phyloP scores from a whole-genome alignment of 192 early-diverging fungal genomes.

The Kickxella alabastrina region DNA sequence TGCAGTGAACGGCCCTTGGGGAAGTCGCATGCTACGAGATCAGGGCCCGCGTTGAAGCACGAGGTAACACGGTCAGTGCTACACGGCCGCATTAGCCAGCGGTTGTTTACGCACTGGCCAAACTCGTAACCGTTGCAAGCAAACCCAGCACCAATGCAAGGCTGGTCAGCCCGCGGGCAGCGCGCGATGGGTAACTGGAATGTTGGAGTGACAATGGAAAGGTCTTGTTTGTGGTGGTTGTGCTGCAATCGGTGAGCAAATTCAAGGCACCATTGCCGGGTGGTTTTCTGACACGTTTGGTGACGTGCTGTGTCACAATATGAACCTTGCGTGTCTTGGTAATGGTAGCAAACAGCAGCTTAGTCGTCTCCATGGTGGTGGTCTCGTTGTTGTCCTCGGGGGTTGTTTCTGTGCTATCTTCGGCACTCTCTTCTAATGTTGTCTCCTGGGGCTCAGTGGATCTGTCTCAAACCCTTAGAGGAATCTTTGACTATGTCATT shows the following conservation, averaged over 20 bases:
- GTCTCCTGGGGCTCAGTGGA: too few relatives aligned
- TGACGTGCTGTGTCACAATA: conserved; percentile 26
- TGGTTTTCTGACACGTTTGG: conserved; percentile 11
- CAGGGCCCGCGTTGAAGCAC: conserved; percentile 42
- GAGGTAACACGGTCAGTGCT: conserved; percentile 41
- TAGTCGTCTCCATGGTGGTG: conserved; percentile 36
- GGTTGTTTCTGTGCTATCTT: not conserved
- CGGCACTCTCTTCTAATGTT: too few relatives aligned
- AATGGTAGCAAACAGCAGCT: conserved; percentile 22
- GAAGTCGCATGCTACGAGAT: conserved; percentile 45
- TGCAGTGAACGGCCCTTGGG: conserved; percentile 47
- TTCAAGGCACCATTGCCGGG: not conserved
- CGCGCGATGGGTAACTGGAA: conserved; percentile 40
- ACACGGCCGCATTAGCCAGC: conserved; percentile 50
- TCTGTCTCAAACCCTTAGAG: too few relatives aligned
- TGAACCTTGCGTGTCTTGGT: conserved; percentile 36
- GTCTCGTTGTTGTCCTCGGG: conserved; percentile 27
- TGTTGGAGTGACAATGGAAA: conserved; percentile 43
- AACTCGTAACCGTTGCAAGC: conserved; percentile 51
- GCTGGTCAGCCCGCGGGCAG: conserved; percentile 38
- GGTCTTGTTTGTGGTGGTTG: conserved; percentile 26
- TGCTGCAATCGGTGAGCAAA: conserved; percentile 1
- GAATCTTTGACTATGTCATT: too few relatives aligned
- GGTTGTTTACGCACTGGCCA: conserved; percentile 48
- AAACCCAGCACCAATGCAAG: conserved; percentile 42